Conservation (phyloP, 1,139 yeast genomes). For the Yamadazyma aaseri region DNA sequence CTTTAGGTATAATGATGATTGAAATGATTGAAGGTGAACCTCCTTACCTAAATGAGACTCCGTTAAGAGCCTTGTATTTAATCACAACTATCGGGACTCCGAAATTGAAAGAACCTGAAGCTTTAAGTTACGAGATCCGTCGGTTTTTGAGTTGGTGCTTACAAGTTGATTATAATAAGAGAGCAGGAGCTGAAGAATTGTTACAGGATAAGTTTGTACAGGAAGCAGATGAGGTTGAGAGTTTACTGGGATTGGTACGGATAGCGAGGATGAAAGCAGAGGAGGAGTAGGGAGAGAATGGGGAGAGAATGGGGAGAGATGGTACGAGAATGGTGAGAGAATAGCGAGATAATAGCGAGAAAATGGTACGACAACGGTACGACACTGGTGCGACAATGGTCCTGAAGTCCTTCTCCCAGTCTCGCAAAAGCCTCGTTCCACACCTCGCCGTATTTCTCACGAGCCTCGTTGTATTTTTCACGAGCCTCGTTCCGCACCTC, state of each 20-base stretch:
- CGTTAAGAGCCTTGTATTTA: constrained; percentile 83
- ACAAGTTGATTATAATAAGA: constrained; percentile 78
- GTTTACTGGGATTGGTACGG: constrained; percentile 87
- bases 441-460: too few species aligned
- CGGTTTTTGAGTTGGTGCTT: constrained; percentile 76
- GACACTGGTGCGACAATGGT: too few species aligned
- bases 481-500: too few species aligned
- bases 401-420: too few species aligned
- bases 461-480: too few species aligned
- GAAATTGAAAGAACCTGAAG: constrained; percentile 82
- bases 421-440: too few species aligned
- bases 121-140: constrained; percentile 64
- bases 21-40: constrained; percentile 99
- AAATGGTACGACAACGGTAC: too few species aligned
- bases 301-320: too few species aligned
- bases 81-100: constrained; percentile 98
- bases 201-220: constrained; percentile 69
- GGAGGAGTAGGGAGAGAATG: too few species aligned
- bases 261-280: constrained; percentile 74
- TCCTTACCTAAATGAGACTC: constrained; percentile 93
- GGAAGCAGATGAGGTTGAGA: constrained; percentile 67
- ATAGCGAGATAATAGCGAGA: too few species aligned
- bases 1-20: constrained; percentile 91
- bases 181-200: constrained; percentile 80
- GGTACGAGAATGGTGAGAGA: too few species aligned